Evolutionary conservation across 495 filamentous ascomycete genomes (phyloP), one percentile per base, ranked within the genome.

Genomic region (Aspergillus asperescens): DNA sequence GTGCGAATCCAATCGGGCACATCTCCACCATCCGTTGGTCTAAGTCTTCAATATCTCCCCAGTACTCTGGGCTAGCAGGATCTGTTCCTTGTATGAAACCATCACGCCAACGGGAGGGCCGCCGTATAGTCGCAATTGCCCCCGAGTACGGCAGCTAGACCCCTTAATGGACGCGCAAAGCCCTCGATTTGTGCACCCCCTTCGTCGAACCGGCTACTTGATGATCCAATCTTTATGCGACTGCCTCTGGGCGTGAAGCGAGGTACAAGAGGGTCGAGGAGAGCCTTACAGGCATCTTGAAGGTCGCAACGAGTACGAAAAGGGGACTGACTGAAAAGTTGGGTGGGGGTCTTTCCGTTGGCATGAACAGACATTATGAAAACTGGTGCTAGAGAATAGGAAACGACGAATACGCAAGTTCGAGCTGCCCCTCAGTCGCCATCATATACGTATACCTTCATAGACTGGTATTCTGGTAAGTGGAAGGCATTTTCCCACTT

Each of bases 21-120:
- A 89, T 88, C 63, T 89, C 87, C 16, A 89, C 87, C 85, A 89
- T 90, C n/a, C 87, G 72, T 73, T 90, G 86, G 56, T 90, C 86
- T 48, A 81, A 77, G 61, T 88, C 85, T 55, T 82, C 74, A 47
- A 85, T 81, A 31, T 78, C 78, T 5, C 86, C 86, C 85, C 86
- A 91, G 59, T 81, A 90, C 68, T 89, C 86, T 0, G 76, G 69
- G 54, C 73, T 74, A 32, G 77, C 69, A 1, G 84, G 83, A 50
- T 90, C 80, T 0, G 84, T 88, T 0, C 86, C 86, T 16, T 80
- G 75, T 34, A 77, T 78, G 34, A 90, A 72, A 10, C 87, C 87
- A 34, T 81, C 70, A 12, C 86, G 74, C 81, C 81, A 91, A 62
- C 79, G 77, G 28, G 78, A 67, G 0, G n/a, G 81, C 78, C 10